These are phyloP conservation scores for Vanrija sp. DNA, from an alignment of 1,284 basidiomycete genomes.

Conservation along the genomic window DNA sequence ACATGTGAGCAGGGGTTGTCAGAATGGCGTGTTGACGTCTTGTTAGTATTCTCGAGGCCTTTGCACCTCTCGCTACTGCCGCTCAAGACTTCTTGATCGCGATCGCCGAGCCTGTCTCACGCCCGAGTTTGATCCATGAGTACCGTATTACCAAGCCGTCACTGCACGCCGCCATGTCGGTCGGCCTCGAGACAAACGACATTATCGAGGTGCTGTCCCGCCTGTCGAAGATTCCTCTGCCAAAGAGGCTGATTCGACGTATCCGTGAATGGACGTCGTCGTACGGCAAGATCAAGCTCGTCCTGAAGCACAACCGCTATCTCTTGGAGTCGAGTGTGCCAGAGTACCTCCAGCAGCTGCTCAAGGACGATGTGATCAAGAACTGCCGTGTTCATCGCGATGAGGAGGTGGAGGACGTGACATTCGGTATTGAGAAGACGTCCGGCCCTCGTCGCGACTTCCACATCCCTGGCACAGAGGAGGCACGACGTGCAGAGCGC, in stretches of 20 bases:
- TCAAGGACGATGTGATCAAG: slow-evolving; percentile 75
- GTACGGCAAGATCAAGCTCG: slow-evolving; percentile 95
- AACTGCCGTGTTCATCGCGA: slow-evolving; percentile 39
- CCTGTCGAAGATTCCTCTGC: slow-evolving; percentile 87
- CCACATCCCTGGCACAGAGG: slow-evolving; percentile 71
- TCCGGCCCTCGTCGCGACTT: slow-evolving; percentile 69
- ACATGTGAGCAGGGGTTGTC: slow-evolving; percentile 55
- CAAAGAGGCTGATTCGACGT: slow-evolving; percentile 72
- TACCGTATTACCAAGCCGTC: slow-evolving; percentile 98
- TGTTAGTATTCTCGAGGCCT: slow-evolving; percentile 76
- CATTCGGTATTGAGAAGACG: slow-evolving; percentile 77
- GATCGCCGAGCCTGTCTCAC: slow-evolving; percentile 97
- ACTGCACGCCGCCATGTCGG: slow-evolving; percentile 96
- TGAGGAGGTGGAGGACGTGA: slow-evolving; percentile 49
- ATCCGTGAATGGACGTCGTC: slow-evolving; percentile 87
- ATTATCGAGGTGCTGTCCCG: slow-evolving; percentile 94
- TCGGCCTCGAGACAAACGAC: slow-evolving; percentile 94
- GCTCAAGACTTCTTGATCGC: slow-evolving; percentile 98
- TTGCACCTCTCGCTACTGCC: slow-evolving; percentile 93
- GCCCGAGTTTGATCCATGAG: slow-evolving; percentile 97
- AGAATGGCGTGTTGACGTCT: not conserved
- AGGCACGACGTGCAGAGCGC: slow-evolving; percentile 35
- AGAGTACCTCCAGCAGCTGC: slow-evolving; percentile 76
- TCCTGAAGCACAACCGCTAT: slow-evolving; percentile 94
- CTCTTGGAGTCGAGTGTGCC: slow-evolving; percentile 91